These are phyloP conservation scores for Curvularia hawaiiensis DNA, from an alignment of 2,329 filamentous ascomycete genomes.

Conservation along the genomic window DNA sequence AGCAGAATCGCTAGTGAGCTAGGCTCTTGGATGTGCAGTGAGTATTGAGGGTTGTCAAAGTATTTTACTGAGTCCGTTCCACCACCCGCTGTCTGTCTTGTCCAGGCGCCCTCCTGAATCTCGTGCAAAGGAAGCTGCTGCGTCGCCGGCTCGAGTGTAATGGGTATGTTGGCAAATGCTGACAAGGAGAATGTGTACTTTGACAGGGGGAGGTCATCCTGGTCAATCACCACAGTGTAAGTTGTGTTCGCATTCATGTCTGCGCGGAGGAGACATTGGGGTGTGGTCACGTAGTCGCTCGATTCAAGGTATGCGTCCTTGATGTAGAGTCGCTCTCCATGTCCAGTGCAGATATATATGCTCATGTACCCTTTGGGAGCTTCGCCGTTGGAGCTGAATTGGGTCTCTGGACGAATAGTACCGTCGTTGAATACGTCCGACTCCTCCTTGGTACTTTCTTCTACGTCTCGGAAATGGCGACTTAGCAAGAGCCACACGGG, in stretches of 20 bases:
- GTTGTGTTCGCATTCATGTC: slow-evolving; percentile 59
- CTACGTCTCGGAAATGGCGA: slow-evolving; percentile 75
- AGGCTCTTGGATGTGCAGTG: slow-evolving; percentile 61
- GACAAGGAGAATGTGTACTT: slow-evolving; percentile 87
- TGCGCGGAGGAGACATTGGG: slow-evolving; percentile 84
- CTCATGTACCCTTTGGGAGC: slow-evolving; percentile 76
- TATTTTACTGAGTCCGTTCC: slow-evolving; percentile 79
- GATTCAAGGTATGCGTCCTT: slow-evolving; percentile 73
- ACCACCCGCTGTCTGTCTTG: slow-evolving; percentile 78
- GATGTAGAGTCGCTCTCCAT: slow-evolving; percentile 74
- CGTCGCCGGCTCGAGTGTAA: slow-evolving; percentile 66
- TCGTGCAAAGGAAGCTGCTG: slow-evolving; percentile 64
- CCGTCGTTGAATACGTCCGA: slow-evolving; percentile 43
- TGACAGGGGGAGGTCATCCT: slow-evolving; percentile 75
- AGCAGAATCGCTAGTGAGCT: slow-evolving; percentile 76
- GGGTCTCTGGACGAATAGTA: slow-evolving; percentile 28
- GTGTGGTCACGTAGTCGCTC: slow-evolving; percentile 90
- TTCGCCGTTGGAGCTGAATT: slow-evolving; percentile 35
- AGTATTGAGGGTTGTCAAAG: slow-evolving; percentile 86
- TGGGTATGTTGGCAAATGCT: slow-evolving; percentile 70
- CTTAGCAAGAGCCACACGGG: slow-evolving; percentile 83
- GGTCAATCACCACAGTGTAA: slow-evolving; percentile 73
- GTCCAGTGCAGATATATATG: slow-evolving; percentile 76
- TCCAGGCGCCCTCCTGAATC: slow-evolving; percentile 74
- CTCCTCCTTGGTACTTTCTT: slow-evolving; percentile 42